A percentile compares a stretch with the other conserved stretches of the same genome.
phyloP scores from a whole-genome alignment of 768 basidiomycete genomes.

The Tylopilus felleus region DNA sequence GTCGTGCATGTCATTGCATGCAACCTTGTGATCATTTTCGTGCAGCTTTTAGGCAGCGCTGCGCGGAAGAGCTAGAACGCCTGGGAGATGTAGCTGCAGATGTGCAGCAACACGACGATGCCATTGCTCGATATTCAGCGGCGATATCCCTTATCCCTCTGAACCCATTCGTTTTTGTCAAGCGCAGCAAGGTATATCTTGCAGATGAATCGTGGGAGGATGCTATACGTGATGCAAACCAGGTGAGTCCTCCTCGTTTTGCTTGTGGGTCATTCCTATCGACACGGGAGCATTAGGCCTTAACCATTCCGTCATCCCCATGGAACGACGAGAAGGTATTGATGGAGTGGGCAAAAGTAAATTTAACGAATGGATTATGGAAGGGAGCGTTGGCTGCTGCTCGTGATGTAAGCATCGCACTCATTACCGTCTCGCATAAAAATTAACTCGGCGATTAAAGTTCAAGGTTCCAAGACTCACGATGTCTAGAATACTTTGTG shows the following conservation, averaged over 20 bases:
- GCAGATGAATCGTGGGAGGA: background rate
- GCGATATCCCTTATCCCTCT: background rate
- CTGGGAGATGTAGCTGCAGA: background rate
- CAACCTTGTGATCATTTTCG: background rate
- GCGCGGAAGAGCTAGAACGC: background rate
- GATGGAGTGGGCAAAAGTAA: too few relatives aligned
- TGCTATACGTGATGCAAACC: background rate
- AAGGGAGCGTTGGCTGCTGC: background rate
- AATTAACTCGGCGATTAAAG: background rate
- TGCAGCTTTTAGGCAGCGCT: background rate
- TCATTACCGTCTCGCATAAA: background rate
- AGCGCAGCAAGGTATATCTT: background rate
- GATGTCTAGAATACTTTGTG: background rate
- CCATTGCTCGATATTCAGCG: background rate
- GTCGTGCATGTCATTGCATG: background rate
- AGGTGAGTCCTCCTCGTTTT: too few relatives aligned
- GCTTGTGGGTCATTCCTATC: too few relatives aligned
- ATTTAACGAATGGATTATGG: too few relatives aligned
- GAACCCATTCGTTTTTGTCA: background rate
- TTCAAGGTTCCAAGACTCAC: background rate
- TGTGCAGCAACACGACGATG: background rate
- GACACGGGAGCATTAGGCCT: too few relatives aligned
- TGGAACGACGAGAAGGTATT: too few relatives aligned
- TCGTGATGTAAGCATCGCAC: background rate
- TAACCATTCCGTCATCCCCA: too few relatives aligned